Percentiles rank a stretch among this genome's conserved stretches.
phyloP scores from a whole-genome alignment of 164 flowering plant species.

The Echeveria elegans region DNA sequence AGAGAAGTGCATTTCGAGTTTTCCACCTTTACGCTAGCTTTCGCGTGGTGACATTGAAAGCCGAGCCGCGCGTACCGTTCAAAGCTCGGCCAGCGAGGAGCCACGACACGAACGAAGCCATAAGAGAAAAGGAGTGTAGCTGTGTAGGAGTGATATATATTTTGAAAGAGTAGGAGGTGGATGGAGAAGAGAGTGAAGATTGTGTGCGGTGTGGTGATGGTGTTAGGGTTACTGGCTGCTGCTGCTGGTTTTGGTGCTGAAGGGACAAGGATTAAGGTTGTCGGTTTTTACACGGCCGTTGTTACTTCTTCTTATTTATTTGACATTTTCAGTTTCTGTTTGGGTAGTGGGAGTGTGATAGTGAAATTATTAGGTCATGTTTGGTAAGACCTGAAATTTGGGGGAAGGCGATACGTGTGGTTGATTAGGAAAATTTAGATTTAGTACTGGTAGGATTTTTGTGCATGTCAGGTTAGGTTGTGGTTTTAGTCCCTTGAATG shows the following conservation, averaged over 20 bases:
- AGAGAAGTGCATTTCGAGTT: too few relatives aligned
- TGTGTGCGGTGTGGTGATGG: constrained; percentile 5
- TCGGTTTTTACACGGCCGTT: too few relatives aligned
- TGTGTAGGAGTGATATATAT: too few relatives aligned
- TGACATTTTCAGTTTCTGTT: neutral
- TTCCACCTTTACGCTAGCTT: too few relatives aligned
- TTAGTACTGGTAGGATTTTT: neutral
- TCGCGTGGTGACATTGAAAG: too few relatives aligned
- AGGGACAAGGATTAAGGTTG: constrained; percentile 2
- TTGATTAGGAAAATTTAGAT: neutral
- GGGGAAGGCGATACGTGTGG: neutral
- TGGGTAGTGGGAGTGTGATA: neutral
- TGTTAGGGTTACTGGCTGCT: constrained; percentile 4
- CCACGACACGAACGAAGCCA: too few relatives aligned
- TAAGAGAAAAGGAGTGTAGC: too few relatives aligned
- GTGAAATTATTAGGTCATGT: neutral
- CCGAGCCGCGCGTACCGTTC: too few relatives aligned
- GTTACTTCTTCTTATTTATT: too few relatives aligned
- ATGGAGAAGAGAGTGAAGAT: constrained; percentile 5
- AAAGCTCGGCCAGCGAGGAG: too few relatives aligned
- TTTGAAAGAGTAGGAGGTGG: too few relatives aligned
- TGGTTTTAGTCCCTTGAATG: too few relatives aligned
- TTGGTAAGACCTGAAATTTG: neutral
- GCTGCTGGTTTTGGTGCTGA: constrained; percentile 6
- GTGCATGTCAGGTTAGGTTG: neutral